These are phyloP conservation scores for Westerdykella aurantiaca DNA, from an alignment of 2,329 filamentous ascomycete genomes.

Conservation along the genomic window DNA sequence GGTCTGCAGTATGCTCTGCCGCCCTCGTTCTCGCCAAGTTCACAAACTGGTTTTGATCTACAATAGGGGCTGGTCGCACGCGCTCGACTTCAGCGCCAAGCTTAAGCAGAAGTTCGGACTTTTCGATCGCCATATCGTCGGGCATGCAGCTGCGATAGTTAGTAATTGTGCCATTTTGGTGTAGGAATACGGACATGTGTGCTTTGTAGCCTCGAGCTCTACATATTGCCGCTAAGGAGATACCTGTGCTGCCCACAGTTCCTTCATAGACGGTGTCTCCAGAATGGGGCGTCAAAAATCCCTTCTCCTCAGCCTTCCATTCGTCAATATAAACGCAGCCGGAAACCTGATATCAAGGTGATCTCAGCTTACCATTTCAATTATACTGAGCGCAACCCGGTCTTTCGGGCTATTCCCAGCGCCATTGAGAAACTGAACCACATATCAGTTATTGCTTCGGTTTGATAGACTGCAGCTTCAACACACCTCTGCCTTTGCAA, in stretches of 20 bases:
- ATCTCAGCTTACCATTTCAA: constrained; percentile 49
- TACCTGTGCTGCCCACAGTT: constrained; percentile 92
- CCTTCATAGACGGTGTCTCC: constrained; percentile 97
- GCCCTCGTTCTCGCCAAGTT: constrained; percentile 80
- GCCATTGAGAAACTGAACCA: constrained; percentile 73
- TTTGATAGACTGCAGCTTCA: not conserved
- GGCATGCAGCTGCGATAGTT: constrained; percentile 70
- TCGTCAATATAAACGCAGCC: constrained; percentile 7
- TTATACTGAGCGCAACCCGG: constrained; percentile 86
- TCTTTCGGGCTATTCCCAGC: constrained; percentile 93
- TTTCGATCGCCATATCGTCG: constrained; percentile 81
- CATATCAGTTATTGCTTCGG: constrained; percentile 3
- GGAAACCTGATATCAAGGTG: not conserved
- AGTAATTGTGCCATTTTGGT: constrained; percentile 6
- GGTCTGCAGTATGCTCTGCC: constrained; percentile 59
- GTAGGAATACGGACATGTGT: constrained; percentile 59
- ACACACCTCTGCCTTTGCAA: constrained; percentile 78
- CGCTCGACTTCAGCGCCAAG: constrained; percentile 90
- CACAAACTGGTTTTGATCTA: constrained; percentile 90
- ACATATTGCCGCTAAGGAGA: constrained; percentile 84
- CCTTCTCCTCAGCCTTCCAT: constrained; percentile 65
- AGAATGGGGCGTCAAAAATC: constrained; percentile 68
- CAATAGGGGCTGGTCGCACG: constrained; percentile 84
- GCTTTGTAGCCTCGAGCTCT: constrained; percentile 84
- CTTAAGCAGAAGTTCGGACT: constrained; percentile 80